These are phyloP conservation scores for Talaromyces rugulosus DNA, from an alignment of 2,329 filamentous ascomycete genomes.

Conservation along the genomic window DNA sequence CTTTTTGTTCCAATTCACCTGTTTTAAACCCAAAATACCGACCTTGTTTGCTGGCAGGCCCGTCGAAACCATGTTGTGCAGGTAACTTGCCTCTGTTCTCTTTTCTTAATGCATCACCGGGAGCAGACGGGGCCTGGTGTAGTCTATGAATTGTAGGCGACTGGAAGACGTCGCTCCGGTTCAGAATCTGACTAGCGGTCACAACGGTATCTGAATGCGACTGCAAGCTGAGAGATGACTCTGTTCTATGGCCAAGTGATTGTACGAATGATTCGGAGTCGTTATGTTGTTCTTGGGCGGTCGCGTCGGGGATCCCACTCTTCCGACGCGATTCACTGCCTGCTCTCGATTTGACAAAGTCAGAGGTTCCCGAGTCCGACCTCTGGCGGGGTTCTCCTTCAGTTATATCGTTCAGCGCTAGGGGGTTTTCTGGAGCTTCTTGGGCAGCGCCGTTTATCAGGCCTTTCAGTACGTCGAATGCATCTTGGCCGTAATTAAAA, in stretches of 20 bases:
- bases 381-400: slow-evolving; percentile 4
- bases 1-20: slow-evolving; percentile 21
- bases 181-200: slow-evolving; percentile 86
- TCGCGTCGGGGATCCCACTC: slow-evolving; percentile 60
- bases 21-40: slow-evolving; percentile 14
- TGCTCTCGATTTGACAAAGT: background rate
- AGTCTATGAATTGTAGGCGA: slow-evolving; percentile 61
- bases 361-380: slow-evolving; percentile 2
- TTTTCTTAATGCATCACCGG: slow-evolving; percentile 29
- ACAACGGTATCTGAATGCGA: slow-evolving; percentile 68
- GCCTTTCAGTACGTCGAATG: slow-evolving; percentile 70
- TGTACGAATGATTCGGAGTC: slow-evolving; percentile 72
- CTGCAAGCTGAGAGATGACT: slow-evolving; percentile 66
- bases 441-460: slow-evolving; percentile 62
- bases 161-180: slow-evolving; percentile 82
- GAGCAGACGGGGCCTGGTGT: slow-evolving; percentile 27
- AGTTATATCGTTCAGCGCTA: slow-evolving; percentile 13
- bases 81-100: slow-evolving; percentile 16
- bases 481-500: slow-evolving; percentile 80
- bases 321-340: slow-evolving; percentile 43
- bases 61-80: slow-evolving; percentile 1
- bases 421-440: slow-evolving; percentile 21
- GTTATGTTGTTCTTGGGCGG: slow-evolving; percentile 52
- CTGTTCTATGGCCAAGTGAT: slow-evolving; percentile 68
- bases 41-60: slow-evolving; percentile 11